Evolutionary conservation across 2,329 filamentous ascomycete genomes (phyloP), one percentile per base, ranked within the genome.

Genomic region (Talaromyces albobiverticillius): DNA sequence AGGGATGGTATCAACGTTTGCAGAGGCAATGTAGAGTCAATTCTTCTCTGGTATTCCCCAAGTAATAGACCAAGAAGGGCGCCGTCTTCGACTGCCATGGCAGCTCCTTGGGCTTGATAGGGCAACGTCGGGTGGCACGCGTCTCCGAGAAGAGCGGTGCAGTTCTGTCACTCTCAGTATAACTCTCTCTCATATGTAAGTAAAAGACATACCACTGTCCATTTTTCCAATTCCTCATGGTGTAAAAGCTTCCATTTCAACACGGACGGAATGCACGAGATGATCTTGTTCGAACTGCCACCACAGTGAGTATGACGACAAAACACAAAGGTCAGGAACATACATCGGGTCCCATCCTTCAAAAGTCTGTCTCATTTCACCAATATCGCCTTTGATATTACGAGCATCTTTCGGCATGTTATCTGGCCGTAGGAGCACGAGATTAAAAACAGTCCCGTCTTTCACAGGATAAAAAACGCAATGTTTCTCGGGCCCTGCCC

Each of bases 181-280:
- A 6, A 29, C 26, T 29, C 26, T 10, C 26, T 29, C 26, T 29
- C 26, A 29, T 5, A 29, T 6, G 5, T 29, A 29, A 6, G 26
- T 29, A 10, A 10, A 29, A 29, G 10, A 29, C 26, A 29, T 29
- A 29, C 32, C 36, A 45, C 22, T 10, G 7, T 75, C 69, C 61
- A 85, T 71, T 57, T 82, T 78, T 2, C 75, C 72, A 38, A 75
- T 74, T 77, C 34, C 56, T 42, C 29, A 59, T 59, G 61, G 41
- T 82, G 77, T 82, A 88, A 67, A 31, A 89, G 66, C 64, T 83
- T 86, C 86, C 86, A 89, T 67, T 88, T 89, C 36, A 83, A 29
- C 26, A 29, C 26, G 26, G 26, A 29, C 26, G 26, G 26, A 29
- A 29, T 29, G 26, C 26, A 29, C 5, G 26, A 29, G 26, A 29